phyloP scores from a whole-genome alignment of 2,329 filamentous ascomycete genomes.

The Exophiala viscosa region DNA sequence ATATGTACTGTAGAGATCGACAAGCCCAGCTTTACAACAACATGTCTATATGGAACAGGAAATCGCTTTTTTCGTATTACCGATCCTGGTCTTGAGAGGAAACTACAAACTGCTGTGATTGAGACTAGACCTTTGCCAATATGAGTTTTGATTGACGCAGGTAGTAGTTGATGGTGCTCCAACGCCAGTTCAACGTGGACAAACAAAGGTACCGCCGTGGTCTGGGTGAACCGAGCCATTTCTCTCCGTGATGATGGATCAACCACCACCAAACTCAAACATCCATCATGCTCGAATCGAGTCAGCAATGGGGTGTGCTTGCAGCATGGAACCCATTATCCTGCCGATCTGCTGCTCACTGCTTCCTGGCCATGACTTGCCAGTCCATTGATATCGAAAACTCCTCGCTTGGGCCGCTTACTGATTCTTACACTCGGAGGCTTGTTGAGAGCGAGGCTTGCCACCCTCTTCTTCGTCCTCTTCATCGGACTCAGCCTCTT shows the following conservation, averaged over 20 bases:
- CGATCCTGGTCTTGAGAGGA: background rate
- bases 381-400: conserved; percentile 1
- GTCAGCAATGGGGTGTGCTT: conserved; percentile 6
- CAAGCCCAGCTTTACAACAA: background rate
- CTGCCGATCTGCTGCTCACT: background rate
- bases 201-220: conserved; percentile 5
- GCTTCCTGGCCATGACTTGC: background rate
- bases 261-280: conserved; percentile 10
- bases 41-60: background rate
- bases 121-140: background rate
- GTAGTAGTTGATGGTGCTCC: conserved; percentile 9
- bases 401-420: conserved; percentile 9
- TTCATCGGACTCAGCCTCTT: conserved; percentile 67
- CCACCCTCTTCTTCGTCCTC: conserved; percentile 56
- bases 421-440: conserved; percentile 79
- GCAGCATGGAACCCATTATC: background rate
- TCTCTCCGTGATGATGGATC: conserved; percentile 6
- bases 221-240: background rate
- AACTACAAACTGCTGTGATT: background rate
- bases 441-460: conserved; percentile 68
- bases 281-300: conserved; percentile 18
- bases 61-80: background rate
- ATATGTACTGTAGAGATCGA: background rate
- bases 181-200: conserved; percentile 9
- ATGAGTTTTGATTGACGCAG: conserved; percentile 1